Evolutionary conservation across 768 basidiomycete species (phyloP).

Genomic region (Hericium rajendrae): DNA sequence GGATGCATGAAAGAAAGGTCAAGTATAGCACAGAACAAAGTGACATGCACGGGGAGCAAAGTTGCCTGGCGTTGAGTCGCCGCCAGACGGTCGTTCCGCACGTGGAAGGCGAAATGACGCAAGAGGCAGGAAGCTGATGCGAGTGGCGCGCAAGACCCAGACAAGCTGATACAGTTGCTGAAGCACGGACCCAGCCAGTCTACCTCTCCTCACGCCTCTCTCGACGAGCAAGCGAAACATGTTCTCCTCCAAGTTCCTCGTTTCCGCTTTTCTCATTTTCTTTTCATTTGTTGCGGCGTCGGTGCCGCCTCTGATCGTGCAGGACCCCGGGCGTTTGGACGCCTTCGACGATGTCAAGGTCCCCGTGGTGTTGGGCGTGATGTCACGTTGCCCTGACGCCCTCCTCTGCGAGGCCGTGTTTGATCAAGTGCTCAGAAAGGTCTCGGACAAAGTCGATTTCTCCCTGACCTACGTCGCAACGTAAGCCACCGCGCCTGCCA

Average conservation of each 20-base stretch:
- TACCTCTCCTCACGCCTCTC: too few relatives aligned
- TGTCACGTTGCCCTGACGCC: constrained; percentile 77
- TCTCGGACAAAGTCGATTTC: constrained; percentile 56
- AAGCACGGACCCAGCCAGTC: too few relatives aligned
- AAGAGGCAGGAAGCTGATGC: not conserved
- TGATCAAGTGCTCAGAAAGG: constrained; percentile 56
- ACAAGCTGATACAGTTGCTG: not conserved
- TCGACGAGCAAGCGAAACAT: not conserved
- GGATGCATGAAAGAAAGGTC: too few relatives aligned
- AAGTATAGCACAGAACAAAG: too few relatives aligned
- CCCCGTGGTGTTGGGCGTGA: constrained; percentile 46
- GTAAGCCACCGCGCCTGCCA: constrained; percentile 32
- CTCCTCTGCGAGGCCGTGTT: constrained; percentile 71
- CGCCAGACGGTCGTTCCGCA: not conserved
- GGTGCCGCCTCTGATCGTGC: not conserved
- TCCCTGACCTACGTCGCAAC: constrained; percentile 64
- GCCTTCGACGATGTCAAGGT: constrained; percentile 29
- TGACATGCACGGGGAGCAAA: too few relatives aligned
- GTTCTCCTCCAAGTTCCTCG: not conserved
- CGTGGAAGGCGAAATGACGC: constrained; percentile 2
- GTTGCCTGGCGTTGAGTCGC: too few relatives aligned
- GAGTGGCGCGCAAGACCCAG: not conserved
- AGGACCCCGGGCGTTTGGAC: constrained; percentile 2
- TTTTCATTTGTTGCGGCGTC: not conserved
- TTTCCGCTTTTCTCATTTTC: not conserved